Base-by-base conservation (phyloP, 2,329 filamentous ascomycete genomes). In the Aspergillus pseudoglaucus region DNA sequence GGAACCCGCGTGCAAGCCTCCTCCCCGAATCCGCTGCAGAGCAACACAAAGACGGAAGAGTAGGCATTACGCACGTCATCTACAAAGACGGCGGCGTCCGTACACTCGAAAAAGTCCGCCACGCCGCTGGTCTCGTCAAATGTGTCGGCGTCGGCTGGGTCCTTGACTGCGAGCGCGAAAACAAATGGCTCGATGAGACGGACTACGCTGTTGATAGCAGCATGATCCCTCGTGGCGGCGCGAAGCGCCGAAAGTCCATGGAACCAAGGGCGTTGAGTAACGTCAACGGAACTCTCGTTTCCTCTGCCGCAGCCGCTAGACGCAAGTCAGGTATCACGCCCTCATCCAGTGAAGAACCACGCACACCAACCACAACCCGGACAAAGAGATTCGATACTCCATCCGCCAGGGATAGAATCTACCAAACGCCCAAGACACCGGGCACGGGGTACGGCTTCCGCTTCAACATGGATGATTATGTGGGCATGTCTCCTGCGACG, bases 101-200 rank as follows among this genome's bases (percentile, higher is more conserved):
- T 22, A 95, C 89, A 0, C 69, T 95, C 55, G 85, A 94, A 62
- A 94, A 90, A 68, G 85, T 91, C 6, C 77, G 82, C 48, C 79
- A 85, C 58, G 83, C 81, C 35, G 77, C 80, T 12, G 88, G 88
- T 5, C 75, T 87, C 25, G 87, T 95, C 33, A 83, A 88, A 57
- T 94, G 89, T 68, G 88, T 95, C 47, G 89, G 89, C 44, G 86
- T 94, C 42, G 84, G 83, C 55, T 95, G 89, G 88, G 86, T 93
- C 47, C 77, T 95, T 53, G 88, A 95, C 85, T 91, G 87, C 58
- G 86, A 91, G 65, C 77, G 84, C 12, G 81, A 87, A 60, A 86
- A 86, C 53, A 74, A 81, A 63, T 90, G 87, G 87, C 74, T 90
- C 2, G 84, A 89, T 25, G 87, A 93, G 63, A 69, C 73, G 0